Base-by-base conservation (phyloP, 495 filamentous ascomycete genomes). In the Penicillium lividum region DNA sequence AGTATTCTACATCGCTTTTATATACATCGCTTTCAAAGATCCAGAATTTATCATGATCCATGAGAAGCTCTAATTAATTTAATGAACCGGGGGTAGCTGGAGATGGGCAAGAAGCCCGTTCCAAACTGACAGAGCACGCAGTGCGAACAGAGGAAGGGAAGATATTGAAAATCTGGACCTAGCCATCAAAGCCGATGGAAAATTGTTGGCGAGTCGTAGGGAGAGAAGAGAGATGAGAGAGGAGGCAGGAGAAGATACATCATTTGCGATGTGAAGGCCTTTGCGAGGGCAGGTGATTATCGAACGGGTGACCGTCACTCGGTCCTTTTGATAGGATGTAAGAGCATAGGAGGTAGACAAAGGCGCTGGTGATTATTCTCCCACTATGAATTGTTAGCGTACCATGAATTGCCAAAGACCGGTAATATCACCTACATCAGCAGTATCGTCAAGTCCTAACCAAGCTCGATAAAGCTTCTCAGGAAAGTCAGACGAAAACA, bases 401-500 rank as follows among this genome's bases (percentile, higher is more conserved):
- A 22, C 22, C 22, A 22, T 22, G 22, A 22, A 22, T 22, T 22
- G 22, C 22, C 22, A 2, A 22, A 22, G 2, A 8, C 34, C 7
- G 13, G 36, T n/a, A 40, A 40, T 10, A 52, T 22, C 15, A 61
- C 61, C 36, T 53, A 73, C 72, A 59, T 68, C 73, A 29, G 65
- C 73, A 18, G 71, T 76, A 48, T 82, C 79, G 51, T 84, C 80
- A 60, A 76, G 79, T 3, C 85, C 85, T 66, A 89, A 69, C 77
- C 86, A 88, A 62, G 84, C 80, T 65, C 86, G 75, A 65, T 84
- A 89, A 40, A 89, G 56, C 51, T 78, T 71, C 67, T 76, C 76
- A 5, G 84, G 77, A 33, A 84, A 81, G 16, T 63, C 63, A 4
- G 79, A 76, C 11, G 75, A 68, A 65, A 77, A 87, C 62, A 64